These are phyloP conservation scores for Triticum turgidum DNA, from an alignment of 176 grass and related monocot species.

Conservation along the genomic window DNA sequence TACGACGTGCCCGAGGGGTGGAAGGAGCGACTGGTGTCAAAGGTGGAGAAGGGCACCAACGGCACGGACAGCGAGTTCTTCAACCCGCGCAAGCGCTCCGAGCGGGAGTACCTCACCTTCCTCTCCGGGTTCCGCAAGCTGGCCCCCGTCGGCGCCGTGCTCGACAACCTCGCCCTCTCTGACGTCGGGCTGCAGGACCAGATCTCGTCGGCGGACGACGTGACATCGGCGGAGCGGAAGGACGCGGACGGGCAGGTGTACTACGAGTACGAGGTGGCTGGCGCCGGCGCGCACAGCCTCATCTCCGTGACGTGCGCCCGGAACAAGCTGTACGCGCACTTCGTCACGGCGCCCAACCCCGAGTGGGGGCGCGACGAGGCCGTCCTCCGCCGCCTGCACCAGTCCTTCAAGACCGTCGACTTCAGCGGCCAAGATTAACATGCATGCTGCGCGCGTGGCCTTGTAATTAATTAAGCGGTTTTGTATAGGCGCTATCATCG, in stretches of 20 bases:
- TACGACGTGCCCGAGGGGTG: constrained; percentile 82
- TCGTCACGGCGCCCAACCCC: constrained; percentile 73
- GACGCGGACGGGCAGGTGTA: constrained; percentile 72
- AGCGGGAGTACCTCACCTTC: constrained; percentile 89
- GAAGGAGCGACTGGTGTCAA: constrained; percentile 94
- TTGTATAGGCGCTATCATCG: constrained; percentile 32
- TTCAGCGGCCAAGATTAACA: constrained; percentile 1
- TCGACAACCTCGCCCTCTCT: constrained; percentile 88
- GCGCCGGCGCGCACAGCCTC: constrained; percentile 76
- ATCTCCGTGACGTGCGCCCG: constrained; percentile 81
- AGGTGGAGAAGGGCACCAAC: constrained; percentile 99
- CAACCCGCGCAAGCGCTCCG: constrained; percentile 85
- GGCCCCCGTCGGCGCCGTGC: constrained; percentile 76
- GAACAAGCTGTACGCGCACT: constrained; percentile 94
- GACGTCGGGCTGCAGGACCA: constrained; percentile 88
- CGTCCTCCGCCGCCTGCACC: constrained; percentile 72
- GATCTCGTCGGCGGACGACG: constrained; percentile 71
- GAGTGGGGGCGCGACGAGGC: constrained; percentile 78
- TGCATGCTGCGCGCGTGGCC: background rate
- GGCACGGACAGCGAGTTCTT: constrained; percentile 98
- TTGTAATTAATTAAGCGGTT: constrained; percentile 31
- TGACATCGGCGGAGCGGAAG: constrained; percentile 44
- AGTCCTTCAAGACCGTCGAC: constrained; percentile 82
- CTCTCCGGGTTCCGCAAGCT: constrained; percentile 69
- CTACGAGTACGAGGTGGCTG: constrained; percentile 88